A percentile compares a stretch with the other conserved stretches of the same genome.
phyloP scores from a whole-genome alignment of 257 asterid genomes.

The Solanum okadae region DNA sequence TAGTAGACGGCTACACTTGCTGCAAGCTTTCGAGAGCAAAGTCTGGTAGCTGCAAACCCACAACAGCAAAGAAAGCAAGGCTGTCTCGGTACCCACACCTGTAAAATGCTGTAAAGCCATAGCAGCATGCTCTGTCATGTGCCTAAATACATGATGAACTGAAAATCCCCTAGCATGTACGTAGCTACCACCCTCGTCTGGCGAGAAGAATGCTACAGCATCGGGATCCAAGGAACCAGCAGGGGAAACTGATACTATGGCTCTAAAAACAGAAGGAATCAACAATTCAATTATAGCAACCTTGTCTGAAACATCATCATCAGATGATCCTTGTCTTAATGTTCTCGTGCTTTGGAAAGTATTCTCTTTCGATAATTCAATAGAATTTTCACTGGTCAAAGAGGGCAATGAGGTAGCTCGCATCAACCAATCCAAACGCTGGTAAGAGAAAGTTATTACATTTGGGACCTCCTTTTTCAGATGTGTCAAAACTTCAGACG shows the following conservation, averaged over 20 bases:
- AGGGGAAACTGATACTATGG: conserved; percentile 72
- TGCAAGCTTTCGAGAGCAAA: conserved; percentile 65
- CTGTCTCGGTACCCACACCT: conserved; percentile 36
- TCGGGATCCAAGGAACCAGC: conserved; percentile 85
- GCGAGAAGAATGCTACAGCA: conserved; percentile 85
- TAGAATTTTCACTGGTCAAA: conserved; percentile 35
- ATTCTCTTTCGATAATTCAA: conserved; percentile 48
- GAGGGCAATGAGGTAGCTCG: conserved; percentile 63
- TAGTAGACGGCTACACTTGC: conserved; percentile 75
- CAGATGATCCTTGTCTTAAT: conserved; percentile 50
- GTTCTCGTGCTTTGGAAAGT: conserved; percentile 42
- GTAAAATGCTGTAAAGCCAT: conserved; percentile 80
- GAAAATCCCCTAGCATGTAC: conserved; percentile 75
- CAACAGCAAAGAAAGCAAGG: conserved; percentile 44
- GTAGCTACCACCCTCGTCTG: conserved; percentile 95
- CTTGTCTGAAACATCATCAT: conserved; percentile 41
- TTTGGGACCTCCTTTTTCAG: conserved; percentile 62
- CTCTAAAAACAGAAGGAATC: conserved; percentile 70
- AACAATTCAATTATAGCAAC: conserved; percentile 73
- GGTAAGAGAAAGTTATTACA: conserved; percentile 62
- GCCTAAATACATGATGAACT: conserved; percentile 57
- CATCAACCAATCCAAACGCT: conserved; percentile 80
- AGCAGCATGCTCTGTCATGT: conserved; percentile 81
- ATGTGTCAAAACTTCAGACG: conserved; percentile 50
- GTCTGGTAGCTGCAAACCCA: conserved; percentile 87